These are phyloP conservation scores for Paspalum vaginatum DNA, from an alignment of 176 grass and related monocot genomes.

Conservation along the genomic window DNA sequence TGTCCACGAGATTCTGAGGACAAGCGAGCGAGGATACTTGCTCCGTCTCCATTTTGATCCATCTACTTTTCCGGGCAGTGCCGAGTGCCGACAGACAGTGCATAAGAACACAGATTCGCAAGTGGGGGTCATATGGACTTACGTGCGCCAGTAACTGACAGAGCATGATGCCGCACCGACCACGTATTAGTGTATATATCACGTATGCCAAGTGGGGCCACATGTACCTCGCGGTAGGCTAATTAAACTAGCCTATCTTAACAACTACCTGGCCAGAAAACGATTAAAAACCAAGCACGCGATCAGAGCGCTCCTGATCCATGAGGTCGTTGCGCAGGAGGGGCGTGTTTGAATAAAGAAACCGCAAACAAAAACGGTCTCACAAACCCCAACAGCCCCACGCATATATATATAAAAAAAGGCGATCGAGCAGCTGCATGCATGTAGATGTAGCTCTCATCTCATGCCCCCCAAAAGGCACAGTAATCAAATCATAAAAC, in stretches of 20 bases:
- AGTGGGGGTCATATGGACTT: too few relatives aligned
- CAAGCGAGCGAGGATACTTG: too few relatives aligned
- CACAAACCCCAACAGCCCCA: slow-evolving; percentile 44
- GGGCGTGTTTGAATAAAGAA: neutral
- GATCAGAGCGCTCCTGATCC: neutral
- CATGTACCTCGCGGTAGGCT: neutral
- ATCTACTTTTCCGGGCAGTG: neutral
- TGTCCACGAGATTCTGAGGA: too few relatives aligned
- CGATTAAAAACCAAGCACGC: neutral
- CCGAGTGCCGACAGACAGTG: neutral
- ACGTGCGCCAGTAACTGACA: neutral
- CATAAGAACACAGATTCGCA: neutral
- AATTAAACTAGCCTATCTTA: neutral
- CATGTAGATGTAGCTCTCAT: neutral
- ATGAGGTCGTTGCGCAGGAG: neutral
- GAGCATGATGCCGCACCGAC: neutral
- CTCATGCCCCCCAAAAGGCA: neutral
- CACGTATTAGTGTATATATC: neutral
- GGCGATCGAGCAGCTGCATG: neutral
- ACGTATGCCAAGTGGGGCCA: slow-evolving; percentile 20
- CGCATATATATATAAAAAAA: slow-evolving; percentile 22
- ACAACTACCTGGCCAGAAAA: neutral
- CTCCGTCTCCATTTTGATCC: neutral
- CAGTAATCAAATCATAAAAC: neutral
- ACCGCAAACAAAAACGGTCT: slow-evolving; percentile 29